Evolutionary conservation across 192 early-diverging fungal species (phyloP).

Genomic region (Thoreauomyces humboldtii): DNA sequence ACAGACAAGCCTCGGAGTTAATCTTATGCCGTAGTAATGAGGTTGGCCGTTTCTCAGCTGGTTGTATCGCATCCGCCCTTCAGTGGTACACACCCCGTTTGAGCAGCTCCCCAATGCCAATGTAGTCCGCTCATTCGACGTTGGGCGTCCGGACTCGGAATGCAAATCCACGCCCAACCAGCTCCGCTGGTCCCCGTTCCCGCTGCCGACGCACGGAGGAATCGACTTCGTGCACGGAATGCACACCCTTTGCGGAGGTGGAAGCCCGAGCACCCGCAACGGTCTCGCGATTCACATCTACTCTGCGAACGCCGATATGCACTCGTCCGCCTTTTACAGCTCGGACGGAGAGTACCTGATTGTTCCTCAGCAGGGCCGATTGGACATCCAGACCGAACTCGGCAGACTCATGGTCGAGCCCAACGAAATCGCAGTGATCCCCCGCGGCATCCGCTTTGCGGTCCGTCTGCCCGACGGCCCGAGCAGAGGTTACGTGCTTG

Average conservation of each 20-base stretch:
- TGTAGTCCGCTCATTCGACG: constrained; percentile 61
- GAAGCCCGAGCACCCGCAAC: constrained; percentile 69
- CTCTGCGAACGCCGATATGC: constrained; percentile 74
- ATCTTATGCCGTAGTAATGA: neutral
- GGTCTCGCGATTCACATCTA: constrained; percentile 89
- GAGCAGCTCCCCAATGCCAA: constrained; percentile 32
- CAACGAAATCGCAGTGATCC: constrained; percentile 92
- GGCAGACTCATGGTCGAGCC: constrained; percentile 78
- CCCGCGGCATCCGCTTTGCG: constrained; percentile 82
- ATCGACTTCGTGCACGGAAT: constrained; percentile 84
- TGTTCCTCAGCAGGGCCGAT: constrained; percentile 88
- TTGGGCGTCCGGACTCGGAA: constrained; percentile 30
- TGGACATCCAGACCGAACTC: constrained; percentile 89
- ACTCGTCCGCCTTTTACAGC: constrained; percentile 74
- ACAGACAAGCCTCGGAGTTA: neutral
- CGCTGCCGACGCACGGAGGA: constrained; percentile 44
- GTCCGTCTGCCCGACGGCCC: constrained; percentile 78
- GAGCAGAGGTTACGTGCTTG: constrained; percentile 86
- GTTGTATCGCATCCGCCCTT: constrained; percentile 94
- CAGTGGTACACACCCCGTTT: constrained; percentile 80
- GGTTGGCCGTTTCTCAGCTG: constrained; percentile 62
- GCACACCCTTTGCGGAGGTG: constrained; percentile 77
- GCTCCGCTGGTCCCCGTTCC: constrained; percentile 91
- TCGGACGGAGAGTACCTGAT: constrained; percentile 92
- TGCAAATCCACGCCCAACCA: constrained; percentile 78